Conservation (phyloP, 805 yeast species). For the Lipomyces yamanashiensis region DNA sequence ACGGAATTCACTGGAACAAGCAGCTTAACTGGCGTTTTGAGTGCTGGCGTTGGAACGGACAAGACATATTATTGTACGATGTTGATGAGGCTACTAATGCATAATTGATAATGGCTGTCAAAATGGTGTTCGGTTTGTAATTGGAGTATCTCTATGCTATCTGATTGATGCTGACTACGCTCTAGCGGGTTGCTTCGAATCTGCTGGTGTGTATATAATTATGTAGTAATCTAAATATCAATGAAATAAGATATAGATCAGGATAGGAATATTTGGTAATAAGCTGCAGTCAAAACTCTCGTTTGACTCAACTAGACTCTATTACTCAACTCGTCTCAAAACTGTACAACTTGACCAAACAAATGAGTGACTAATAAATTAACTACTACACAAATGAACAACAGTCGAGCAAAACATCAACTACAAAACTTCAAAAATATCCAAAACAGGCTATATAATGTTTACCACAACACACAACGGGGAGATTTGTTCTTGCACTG, state of each 20-base stretch:
- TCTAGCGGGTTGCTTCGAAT: background rate
- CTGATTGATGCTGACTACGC: background rate
- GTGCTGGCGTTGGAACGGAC: slow-evolving; percentile 71
- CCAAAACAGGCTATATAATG: background rate
- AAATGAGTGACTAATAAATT: too few species aligned
- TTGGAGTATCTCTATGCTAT: background rate
- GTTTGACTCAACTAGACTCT: background rate
- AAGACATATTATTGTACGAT: slow-evolving; percentile 15
- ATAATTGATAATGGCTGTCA: background rate
- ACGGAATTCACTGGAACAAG: slow-evolving; percentile 74
- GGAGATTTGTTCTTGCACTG: slow-evolving; percentile 34
- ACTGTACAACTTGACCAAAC: too few species aligned
- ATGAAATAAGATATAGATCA: background rate
- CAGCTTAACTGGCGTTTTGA: slow-evolving; percentile 87
- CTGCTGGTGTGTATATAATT: background rate
- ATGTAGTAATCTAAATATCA: background rate
- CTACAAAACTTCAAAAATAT: background rate
- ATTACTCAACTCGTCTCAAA: too few species aligned
- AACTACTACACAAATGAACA: background rate
- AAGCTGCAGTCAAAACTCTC: background rate
- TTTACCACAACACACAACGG: slow-evolving; percentile 43
- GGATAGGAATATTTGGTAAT: too few species aligned
- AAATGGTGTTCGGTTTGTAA: background rate
- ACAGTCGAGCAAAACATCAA: background rate
- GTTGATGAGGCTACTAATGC: slow-evolving; percentile 27